Conservation (phyloP, 495 filamentous ascomycete genomes). For the Alectoria sarmentosa region DNA sequence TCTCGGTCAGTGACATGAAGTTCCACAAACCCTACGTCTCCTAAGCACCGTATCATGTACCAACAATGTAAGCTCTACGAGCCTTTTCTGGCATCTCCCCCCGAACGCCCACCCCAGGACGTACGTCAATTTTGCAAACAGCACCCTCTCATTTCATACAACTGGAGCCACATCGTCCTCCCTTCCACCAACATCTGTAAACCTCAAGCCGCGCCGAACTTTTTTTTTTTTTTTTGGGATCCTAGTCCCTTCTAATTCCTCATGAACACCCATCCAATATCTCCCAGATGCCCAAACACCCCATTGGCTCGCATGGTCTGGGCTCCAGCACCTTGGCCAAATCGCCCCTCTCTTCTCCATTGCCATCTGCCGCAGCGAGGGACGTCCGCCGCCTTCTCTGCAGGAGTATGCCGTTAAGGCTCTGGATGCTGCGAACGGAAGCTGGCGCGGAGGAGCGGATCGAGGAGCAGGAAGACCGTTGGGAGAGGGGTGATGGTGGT, state of each 20-base stretch:
- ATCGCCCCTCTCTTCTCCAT: not conserved
- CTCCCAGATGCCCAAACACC: slow-evolving; percentile 25
- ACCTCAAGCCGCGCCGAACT: not conserved
- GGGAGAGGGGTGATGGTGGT: slow-evolving; percentile 25
- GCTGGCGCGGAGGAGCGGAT: slow-evolving; percentile 29
- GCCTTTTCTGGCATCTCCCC: not conserved
- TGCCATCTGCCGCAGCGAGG: not conserved
- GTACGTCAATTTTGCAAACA: not conserved
- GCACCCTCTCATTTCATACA: not conserved
- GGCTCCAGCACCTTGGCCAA: slow-evolving; percentile 23
- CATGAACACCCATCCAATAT: slow-evolving; percentile 12
- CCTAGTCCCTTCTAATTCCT: not conserved
- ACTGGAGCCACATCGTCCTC: not conserved
- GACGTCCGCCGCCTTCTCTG: not conserved
- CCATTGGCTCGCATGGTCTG: slow-evolving; percentile 8
- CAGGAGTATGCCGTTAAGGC: slow-evolving; percentile 18
- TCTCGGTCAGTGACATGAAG: not conserved
- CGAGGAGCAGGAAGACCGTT: slow-evolving; percentile 29
- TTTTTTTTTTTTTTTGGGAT: no score
- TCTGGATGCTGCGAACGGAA: slow-evolving; percentile 26
- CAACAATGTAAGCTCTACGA: not conserved
- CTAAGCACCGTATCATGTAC: not conserved
- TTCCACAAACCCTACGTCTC: not conserved
- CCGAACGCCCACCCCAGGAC: not conserved
- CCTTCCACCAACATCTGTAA: not conserved